Evolutionary conservation across 306 rosid species (phyloP).

Genomic region (Ammopiptanthus mongolicus): DNA sequence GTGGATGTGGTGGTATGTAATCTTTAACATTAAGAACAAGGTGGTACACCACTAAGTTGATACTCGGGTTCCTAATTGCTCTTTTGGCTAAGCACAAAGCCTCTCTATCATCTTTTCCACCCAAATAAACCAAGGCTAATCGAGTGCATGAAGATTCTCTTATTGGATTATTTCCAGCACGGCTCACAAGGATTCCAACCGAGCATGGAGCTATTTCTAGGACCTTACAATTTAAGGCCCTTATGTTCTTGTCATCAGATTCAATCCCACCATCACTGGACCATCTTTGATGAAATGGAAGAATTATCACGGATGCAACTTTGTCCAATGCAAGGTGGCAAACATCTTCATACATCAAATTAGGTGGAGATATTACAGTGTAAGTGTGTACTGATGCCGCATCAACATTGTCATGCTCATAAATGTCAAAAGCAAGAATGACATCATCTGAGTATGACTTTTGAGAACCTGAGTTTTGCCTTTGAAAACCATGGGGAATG

Average conservation of each 20-base stretch:
- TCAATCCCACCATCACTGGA: conserved; percentile 30
- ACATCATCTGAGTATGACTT: conserved; percentile 46
- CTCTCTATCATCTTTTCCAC: conserved; percentile 57
- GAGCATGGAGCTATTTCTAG: conserved; percentile 53
- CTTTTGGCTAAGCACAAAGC: conserved; percentile 41
- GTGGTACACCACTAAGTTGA: conserved; percentile 30
- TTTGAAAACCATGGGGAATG: conserved; percentile 34
- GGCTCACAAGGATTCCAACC: conserved; percentile 38
- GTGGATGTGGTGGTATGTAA: neutral
- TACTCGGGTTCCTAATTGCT: conserved; percentile 4
- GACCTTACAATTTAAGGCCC: conserved; percentile 34
- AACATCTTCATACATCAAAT: conserved; percentile 49
- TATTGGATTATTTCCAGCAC: neutral
- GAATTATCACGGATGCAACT: conserved; percentile 35
- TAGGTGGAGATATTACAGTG: conserved; percentile 46
- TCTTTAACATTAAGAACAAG: conserved; percentile 2
- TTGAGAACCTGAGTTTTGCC: neutral
- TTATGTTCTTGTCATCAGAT: conserved; percentile 29
- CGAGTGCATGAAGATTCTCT: neutral
- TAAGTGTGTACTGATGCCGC: conserved; percentile 16
- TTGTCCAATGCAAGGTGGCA: conserved; percentile 48
- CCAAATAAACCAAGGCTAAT: conserved; percentile 41
- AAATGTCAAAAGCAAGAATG: conserved; percentile 33
- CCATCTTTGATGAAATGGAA: conserved; percentile 56
- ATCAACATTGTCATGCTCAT: conserved; percentile 16